phyloP scores from a whole-genome alignment of 352 stramenopile species.

The Globisporangium cederbergense region DNA sequence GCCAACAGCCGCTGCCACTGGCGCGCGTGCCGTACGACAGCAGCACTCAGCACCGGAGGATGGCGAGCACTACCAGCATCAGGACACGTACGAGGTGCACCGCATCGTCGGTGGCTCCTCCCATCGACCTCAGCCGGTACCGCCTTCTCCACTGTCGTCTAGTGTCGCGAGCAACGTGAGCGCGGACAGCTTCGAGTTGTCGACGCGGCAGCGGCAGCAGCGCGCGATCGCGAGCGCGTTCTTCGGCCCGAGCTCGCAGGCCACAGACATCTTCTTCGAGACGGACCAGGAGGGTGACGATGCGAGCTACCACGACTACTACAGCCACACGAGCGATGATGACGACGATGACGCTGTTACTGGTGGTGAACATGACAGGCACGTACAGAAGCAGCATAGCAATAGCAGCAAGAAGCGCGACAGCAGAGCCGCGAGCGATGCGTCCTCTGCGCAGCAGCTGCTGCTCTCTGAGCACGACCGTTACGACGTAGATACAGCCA shows the following conservation, averaged over 20 bases:
- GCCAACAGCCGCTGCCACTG: neutral
- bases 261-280: conserved; percentile 26
- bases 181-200: conserved; percentile 51
- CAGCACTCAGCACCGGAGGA: conserved; percentile 6
- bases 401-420: conserved; percentile 11
- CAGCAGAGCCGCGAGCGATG: neutral
- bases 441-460: conserved; percentile 13
- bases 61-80: neutral
- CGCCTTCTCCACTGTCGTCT: conserved; percentile 10
- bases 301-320: conserved; percentile 7
- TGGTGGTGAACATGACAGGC: neutral
- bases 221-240: conserved; percentile 30
- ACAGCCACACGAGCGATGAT: conserved; percentile 13
- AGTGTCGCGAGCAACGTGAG: conserved; percentile 46
- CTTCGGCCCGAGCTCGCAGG: conserved; percentile 34
- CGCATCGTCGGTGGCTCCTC: neutral
- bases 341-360: conserved; percentile 11
- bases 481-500: neutral
- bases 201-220: conserved; percentile 33
- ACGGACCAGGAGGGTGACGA: conserved; percentile 14
- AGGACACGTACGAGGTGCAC: conserved; percentile 5
- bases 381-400: neutral
- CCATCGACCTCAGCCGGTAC: neutral
- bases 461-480: conserved; percentile 11
- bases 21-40: neutral